Evolutionary conservation across 768 basidiomycete genomes (phyloP).

Genomic region (Boletus speciosus): DNA sequence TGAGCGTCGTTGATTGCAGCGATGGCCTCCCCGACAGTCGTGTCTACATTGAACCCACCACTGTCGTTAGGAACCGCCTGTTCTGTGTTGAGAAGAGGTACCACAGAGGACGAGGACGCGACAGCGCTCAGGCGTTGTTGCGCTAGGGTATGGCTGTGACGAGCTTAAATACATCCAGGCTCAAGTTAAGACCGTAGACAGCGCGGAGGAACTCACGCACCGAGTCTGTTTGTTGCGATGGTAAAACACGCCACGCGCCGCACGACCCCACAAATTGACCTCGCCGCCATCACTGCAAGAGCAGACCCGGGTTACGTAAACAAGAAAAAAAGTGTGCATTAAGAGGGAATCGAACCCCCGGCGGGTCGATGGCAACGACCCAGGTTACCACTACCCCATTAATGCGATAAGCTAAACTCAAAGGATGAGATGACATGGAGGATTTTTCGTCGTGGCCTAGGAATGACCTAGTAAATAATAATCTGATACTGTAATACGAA

Average conservation of each 20-base stretch:
- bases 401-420: conserved; percentile 32
- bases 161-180: conserved; percentile 1
- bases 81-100: not conserved
- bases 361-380: conserved; percentile 77
- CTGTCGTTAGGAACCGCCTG: not conserved
- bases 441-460: no score
- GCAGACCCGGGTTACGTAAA: not conserved
- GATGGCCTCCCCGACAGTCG: not conserved
- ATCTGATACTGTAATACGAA: no score
- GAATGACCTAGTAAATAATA: no score
- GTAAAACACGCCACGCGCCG: not conserved
- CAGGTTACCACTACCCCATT: conserved; percentile 67
- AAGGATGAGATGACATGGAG: no score
- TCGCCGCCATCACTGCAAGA: not conserved
- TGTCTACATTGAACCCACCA: not conserved
- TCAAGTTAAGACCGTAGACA: not conserved
- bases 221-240: not conserved
- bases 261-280: not conserved
- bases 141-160: not conserved
- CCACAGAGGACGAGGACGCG: not conserved
- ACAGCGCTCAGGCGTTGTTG: conserved; percentile 8
- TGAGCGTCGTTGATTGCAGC: not conserved
- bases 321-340: conserved; percentile 10
- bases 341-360: conserved; percentile 76
- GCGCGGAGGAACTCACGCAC: conserved; percentile 13